phyloP scores from a whole-genome alignment of 1,284 basidiomycete genomes.

The Naganishia albida region DNA sequence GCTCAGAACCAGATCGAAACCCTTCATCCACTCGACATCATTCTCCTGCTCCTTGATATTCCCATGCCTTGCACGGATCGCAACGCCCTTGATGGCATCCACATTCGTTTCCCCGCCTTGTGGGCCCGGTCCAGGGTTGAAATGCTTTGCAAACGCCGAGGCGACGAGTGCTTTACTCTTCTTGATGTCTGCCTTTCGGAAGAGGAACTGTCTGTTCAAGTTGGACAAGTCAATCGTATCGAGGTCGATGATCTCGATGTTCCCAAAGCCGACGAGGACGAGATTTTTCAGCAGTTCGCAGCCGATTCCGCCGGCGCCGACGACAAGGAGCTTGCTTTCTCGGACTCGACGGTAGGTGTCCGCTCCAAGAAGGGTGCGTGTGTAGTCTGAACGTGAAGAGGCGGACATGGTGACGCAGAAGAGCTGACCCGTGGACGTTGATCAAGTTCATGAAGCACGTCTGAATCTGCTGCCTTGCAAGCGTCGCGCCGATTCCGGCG shows the following conservation, averaged over 20 bases:
- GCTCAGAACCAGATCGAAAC: slow-evolving; percentile 91
- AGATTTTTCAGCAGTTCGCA: slow-evolving; percentile 98
- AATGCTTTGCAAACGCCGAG: slow-evolving; percentile 79
- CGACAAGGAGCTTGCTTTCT: slow-evolving; percentile 76
- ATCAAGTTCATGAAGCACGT: too few species aligned
- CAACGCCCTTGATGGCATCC: slow-evolving; percentile 57
- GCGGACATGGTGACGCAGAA: background rate
- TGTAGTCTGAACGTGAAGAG: slow-evolving; percentile 30
- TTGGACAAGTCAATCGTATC: slow-evolving; percentile 99
- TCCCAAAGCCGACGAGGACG: slow-evolving; percentile 85
- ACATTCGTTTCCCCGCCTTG: slow-evolving; percentile 7
- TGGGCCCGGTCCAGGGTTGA: slow-evolving; percentile 71
- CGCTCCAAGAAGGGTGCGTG: slow-evolving; percentile 67
- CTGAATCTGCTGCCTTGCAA: background rate
- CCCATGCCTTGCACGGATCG: slow-evolving; percentile 84
- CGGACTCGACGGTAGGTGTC: slow-evolving; percentile 61
- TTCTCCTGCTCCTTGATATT: slow-evolving; percentile 95
- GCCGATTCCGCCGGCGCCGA: slow-evolving; percentile 95
- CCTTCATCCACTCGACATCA: slow-evolving; percentile 83
- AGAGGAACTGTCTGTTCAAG: slow-evolving; percentile 95
- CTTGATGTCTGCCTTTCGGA: slow-evolving; percentile 95
- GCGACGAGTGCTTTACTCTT: slow-evolving; percentile 94
- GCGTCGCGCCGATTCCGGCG: background rate
- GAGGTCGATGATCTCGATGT: slow-evolving; percentile 88
- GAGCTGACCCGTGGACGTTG: background rate